phyloP scores from a whole-genome alignment of 140 eudicot species.

The Bidens hawaiensis region DNA sequence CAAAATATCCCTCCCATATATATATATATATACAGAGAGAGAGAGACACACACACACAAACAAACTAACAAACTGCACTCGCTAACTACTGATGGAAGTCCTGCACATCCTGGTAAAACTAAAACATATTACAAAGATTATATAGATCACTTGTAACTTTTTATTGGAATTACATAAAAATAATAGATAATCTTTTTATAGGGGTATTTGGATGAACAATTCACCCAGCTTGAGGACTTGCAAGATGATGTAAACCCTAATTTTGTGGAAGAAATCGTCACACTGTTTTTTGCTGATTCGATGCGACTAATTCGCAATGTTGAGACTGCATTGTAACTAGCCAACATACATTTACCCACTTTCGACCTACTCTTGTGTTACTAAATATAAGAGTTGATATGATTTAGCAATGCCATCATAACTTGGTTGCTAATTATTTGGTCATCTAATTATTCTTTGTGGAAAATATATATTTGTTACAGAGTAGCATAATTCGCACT shows the following conservation, averaged over 20 bases:
- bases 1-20: too few species aligned
- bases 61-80: too few species aligned
- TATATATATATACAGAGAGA: too few species aligned
- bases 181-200: slow-evolving; percentile 10
- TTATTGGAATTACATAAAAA: neutral
- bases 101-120: too few species aligned
- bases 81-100: too few species aligned
- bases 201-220: slow-evolving; percentile 85
- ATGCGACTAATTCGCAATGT: slow-evolving; percentile 53
- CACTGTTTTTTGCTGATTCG: slow-evolving; percentile 62
- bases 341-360: neutral
- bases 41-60: too few species aligned
- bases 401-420: too few species aligned
- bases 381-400: too few species aligned
- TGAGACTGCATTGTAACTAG: slow-evolving; percentile 60
- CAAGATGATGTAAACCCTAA: slow-evolving; percentile 91
- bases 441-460: neutral
- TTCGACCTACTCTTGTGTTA: neutral
- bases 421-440: neutral
- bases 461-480: neutral
- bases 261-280: slow-evolving; percentile 81
- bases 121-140: too few species aligned
- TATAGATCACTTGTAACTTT: too few species aligned
- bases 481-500: neutral
- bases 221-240: slow-evolving; percentile 72